Evolutionary conservation across 192 early-diverging fungal genomes (phyloP).

Genomic region (Coemansia sp.): DNA sequence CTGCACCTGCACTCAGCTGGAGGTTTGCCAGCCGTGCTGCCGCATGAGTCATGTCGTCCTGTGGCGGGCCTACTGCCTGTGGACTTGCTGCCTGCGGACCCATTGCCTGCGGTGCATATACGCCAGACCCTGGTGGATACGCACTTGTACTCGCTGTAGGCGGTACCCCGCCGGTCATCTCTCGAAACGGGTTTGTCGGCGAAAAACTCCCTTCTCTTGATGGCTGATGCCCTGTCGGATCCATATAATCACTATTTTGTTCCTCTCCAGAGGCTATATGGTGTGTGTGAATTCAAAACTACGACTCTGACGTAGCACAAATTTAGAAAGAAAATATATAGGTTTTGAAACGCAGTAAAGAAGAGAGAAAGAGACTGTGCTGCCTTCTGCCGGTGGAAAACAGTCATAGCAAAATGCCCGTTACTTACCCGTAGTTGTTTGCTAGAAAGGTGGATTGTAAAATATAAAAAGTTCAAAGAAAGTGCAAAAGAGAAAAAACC

Average conservation of each 20-base stretch:
- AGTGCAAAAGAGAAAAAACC: background rate
- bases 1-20: conserved; percentile 27
- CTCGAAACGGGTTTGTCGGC: conserved; percentile 50
- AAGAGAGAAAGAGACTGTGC: background rate
- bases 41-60: conserved; percentile 26
- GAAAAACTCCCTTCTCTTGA: conserved; percentile 29
- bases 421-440: background rate
- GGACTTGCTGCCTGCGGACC: no score
- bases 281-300: conserved; percentile 7
- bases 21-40: conserved; percentile 45
- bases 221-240: conserved; percentile 26
- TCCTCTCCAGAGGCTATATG: background rate
- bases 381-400: background rate
- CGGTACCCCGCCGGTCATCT: conserved; percentile 21
- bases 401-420: background rate
- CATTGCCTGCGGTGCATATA: background rate
- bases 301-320: background rate
- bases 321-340: background rate
- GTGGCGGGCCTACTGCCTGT: background rate
- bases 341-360: background rate
- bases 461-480: conserved; percentile 1
- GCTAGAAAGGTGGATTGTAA: background rate
- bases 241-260: conserved; percentile 13
- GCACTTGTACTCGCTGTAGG: conserved; percentile 3
- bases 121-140: conserved; percentile 12